Base-by-base conservation (phyloP, 1,284 basidiomycete species). In the Malassezia psittaci region DNA sequence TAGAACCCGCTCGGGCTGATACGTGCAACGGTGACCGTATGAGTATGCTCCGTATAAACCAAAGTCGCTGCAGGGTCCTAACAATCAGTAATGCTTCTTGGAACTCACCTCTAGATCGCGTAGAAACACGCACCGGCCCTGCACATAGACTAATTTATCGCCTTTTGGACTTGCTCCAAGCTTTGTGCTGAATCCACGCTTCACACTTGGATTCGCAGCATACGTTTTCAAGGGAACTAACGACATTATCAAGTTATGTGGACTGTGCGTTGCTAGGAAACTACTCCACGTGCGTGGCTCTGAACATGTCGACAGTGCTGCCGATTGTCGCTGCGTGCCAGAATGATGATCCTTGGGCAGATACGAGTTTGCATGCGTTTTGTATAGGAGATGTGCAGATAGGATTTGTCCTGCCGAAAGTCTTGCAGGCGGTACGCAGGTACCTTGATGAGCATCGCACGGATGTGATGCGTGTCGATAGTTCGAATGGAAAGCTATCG, bases 1-100 rank as follows among this genome's bases (percentile, higher is more conserved):
- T 96, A 96, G 77, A 85, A 96, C 16, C 91, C 93, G 0, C 89
- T 87, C 0, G 91, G 91, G 0, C 90, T 90, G 74, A 96, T 84
- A 36, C 88, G 83, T 6, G 90, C 91, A 12, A 93, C 88, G 1
- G 87, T 91, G 5, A 87, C 82, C 46, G 85, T 85, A 62, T 90
- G 85, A 2, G 85, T 80, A 77, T 96, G 91, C 45, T 88, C 86
- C 53, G 82, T 79, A 69, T 89, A 88, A 18, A 82, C 79, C 11
- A 66, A 36, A 1, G 71, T 66, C 6, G 62, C 35, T 6, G 54
- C 34, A 52, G 55, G 49, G 53, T 53, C 12, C 61, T 24, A 78
- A 79, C 24, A 82, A 80, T 24, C 79, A 76, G 15, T 59, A 6
- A 60, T 34, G 15, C 24, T 9, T 10, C 15, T n/a, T 10, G 15